Percentiles rank a stretch among this genome's conserved stretches.
phyloP scores from a whole-genome alignment of 352 stramenopile species.

The Phytophthora macrochlamydospora region DNA sequence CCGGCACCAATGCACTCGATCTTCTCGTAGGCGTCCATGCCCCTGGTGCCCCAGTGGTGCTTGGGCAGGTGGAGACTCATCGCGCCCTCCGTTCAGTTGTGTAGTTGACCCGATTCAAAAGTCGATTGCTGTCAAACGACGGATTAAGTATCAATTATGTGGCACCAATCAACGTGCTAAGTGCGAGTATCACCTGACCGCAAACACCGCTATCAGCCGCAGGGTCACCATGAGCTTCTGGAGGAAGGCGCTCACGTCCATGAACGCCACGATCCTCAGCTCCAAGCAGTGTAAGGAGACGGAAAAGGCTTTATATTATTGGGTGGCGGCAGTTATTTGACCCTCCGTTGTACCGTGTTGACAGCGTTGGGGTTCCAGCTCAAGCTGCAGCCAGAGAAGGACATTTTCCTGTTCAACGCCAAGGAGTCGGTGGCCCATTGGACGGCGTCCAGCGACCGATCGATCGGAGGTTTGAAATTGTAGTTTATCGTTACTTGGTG shows the following conservation, averaged over 20 bases:
- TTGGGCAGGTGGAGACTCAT: constrained; percentile 89
- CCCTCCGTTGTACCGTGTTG: constrained; percentile 3
- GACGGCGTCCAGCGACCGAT: constrained; percentile 76
- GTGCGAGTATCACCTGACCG: constrained; percentile 14
- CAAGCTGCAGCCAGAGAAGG: constrained; percentile 72
- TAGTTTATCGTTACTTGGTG: neutral
- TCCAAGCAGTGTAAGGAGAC: constrained; percentile 76
- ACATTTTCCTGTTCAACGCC: constrained; percentile 79
- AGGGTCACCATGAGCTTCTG: constrained; percentile 71
- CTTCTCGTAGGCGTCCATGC: constrained; percentile 89
- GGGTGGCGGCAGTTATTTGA: neutral
- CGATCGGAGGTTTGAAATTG: constrained; percentile 67
- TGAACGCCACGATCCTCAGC: constrained; percentile 78
- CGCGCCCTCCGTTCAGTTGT: constrained; percentile 2
- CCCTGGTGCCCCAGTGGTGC: constrained; percentile 83
- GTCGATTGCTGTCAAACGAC: neutral
- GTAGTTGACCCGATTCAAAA: too few relatives aligned
- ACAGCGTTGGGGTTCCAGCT: constrained; percentile 78
- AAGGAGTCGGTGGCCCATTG: constrained; percentile 57
- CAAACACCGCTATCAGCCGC: constrained; percentile 7
- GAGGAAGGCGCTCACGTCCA: constrained; percentile 65
- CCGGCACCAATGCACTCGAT: constrained; percentile 89
- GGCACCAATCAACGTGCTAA: constrained; percentile 4
- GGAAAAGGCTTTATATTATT: too few relatives aligned
- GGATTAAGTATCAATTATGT: neutral